Conservation (phyloP, 306 rosid species). For the Chamaecrista fasciculata region DNA sequence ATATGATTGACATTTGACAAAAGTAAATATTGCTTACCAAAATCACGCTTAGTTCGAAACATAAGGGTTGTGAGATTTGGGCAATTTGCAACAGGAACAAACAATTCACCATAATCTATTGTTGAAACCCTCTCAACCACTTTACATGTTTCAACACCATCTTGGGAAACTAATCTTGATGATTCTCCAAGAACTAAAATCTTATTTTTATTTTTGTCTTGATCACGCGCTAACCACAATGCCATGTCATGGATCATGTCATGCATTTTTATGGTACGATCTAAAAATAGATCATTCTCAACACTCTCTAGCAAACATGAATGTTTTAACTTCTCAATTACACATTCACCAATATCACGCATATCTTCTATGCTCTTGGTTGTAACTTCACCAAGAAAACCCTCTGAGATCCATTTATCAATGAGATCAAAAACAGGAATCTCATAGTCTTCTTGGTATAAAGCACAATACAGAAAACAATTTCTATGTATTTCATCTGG, state of each 20-base stretch:
- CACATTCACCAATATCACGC: neutral
- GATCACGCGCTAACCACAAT: neutral
- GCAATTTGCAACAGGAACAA: neutral
- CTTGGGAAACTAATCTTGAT: neutral
- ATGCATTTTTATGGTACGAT: neutral
- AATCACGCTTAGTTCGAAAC: too few relatives aligned
- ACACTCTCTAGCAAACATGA: neutral
- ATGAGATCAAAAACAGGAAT: neutral
- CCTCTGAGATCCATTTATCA: constrained; percentile 3
- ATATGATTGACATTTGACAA: neutral
- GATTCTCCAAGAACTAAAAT: neutral
- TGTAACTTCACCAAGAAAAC: neutral
- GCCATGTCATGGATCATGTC: neutral
- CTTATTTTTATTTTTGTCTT: neutral
- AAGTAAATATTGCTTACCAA: too few relatives aligned
- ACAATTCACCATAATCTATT: neutral
- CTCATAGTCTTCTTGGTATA: neutral
- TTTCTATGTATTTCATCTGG: neutral
- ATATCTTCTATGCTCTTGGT: neutral
- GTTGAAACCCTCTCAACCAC: neutral
- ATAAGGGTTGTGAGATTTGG: neutral
- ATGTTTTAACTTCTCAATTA: neutral
- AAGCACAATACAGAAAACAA: neutral
- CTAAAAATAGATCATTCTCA: too few relatives aligned
- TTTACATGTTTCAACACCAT: neutral